Evolutionary conservation across 169 alveolate genomes (phyloP), one percentile per base, ranked within the genome.

Genomic region (Eimeria maxima): DNA sequence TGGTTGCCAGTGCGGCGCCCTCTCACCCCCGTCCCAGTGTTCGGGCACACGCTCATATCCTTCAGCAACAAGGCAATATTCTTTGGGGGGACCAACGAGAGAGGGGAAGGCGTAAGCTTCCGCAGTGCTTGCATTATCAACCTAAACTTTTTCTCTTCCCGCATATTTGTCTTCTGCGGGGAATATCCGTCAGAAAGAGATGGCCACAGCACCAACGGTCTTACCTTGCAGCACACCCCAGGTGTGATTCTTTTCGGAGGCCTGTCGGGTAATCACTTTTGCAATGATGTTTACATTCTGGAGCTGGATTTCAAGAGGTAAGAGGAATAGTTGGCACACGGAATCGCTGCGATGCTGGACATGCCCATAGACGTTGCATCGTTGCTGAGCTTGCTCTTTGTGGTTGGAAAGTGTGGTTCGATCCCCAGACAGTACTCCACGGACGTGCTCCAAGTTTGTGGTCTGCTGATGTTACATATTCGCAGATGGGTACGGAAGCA

Each of bases 211-310:
- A 96, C 98, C n/a, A 97, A 97, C 95, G 97, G 97, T 20, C 97
- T 98, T 63, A 97, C 98, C 13, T 60, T 97, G 57, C 96, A 96
- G 63, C 97, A 95, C 84, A 96, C 97, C 53, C 97, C 97, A 27
- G 96, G 97, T 24, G 97, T 98, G 33, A 97, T 98, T 88, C 83
- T 98, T n/a, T 98, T 98, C 93, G 99, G 99, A 3, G 99, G 99
- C 29, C 97, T 96, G 95, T 97, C 97, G 80, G 98, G 97, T 6
- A 98, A 97, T 73, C 94, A 90, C 33, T 98, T 97, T 90, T 97
- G 97, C 96, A 98, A 98, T 92, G 99, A 98, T 92, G 96, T 98
- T 57, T 97, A 98, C 95, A 73, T 97, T 29, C 96, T 98, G 65
- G 99, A 98, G 90, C 95, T 98, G 69, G 99, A 98, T 93, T 97